phyloP scores from a whole-genome alignment of 805 yeast genomes.

The Sugiyamaella americana region DNA sequence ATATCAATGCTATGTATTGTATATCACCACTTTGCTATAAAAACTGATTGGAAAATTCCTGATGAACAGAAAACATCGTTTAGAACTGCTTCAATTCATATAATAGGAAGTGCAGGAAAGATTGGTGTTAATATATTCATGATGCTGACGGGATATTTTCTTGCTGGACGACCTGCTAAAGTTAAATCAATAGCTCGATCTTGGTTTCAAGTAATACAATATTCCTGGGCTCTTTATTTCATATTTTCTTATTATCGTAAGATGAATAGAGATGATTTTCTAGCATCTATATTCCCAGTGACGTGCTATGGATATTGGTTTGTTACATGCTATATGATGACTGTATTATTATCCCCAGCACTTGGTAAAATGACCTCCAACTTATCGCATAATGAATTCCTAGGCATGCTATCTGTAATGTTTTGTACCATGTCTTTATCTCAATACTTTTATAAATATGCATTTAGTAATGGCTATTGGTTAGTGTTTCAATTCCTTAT shows the following conservation, averaged over 20 bases:
- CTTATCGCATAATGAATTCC: constrained; percentile 1
- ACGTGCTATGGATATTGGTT: constrained; percentile 7
- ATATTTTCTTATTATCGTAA: background rate
- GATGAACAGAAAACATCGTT: background rate
- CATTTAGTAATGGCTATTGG: constrained; percentile 1
- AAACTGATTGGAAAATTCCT: constrained; percentile 1
- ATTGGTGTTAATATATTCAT: constrained; percentile 6
- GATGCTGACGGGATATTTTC: constrained; percentile 8
- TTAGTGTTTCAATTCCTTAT: constrained; percentile 3
- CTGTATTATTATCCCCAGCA: constrained; percentile 3
- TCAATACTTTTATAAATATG: background rate
- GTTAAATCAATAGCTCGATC: constrained; percentile 1
- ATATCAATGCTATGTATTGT: constrained; percentile 4
- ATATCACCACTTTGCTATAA: constrained; percentile 2
- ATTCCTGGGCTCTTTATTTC: constrained; percentile 4
- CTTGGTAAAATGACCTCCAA: background rate
- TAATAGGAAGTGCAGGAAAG: constrained; percentile 1
- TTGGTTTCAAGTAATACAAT: constrained; percentile 3
- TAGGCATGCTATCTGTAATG: constrained; percentile 1
- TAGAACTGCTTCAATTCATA: constrained; percentile 1
- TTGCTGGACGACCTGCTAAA: background rate
- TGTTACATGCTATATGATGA: constrained; percentile 1
- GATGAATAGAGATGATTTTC: background rate
- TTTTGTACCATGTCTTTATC: background rate
- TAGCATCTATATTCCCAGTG: constrained; percentile 2